A percentile compares a stretch with the other conserved stretches of the same genome.
Evolutionary conservation across 2,329 filamentous ascomycete species (phyloP).

Genomic region (Stagonosporopsis chrysanthemi): DNA sequence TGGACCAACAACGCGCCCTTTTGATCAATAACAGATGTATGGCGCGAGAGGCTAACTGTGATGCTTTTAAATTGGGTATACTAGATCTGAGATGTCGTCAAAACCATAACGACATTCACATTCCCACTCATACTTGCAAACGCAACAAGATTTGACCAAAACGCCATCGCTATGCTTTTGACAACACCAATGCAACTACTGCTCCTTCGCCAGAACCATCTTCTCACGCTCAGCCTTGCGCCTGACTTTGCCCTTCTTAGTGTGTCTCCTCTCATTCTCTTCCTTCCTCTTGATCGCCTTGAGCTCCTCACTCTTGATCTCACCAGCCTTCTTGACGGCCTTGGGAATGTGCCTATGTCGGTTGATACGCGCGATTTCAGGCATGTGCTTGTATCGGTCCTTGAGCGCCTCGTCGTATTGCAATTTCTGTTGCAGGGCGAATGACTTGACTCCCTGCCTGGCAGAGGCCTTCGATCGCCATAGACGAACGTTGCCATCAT

Average conservation of each 20-base stretch:
- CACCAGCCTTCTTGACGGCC: conserved; percentile 91
- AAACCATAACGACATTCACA: not conserved
- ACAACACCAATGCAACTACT: conserved; percentile 50
- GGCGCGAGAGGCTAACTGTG: not conserved
- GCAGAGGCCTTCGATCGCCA: conserved; percentile 90
- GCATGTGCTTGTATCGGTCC: conserved; percentile 91
- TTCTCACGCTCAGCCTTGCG: conserved; percentile 86
- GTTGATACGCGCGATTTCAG: conserved; percentile 89
- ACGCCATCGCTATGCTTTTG: conserved; percentile 48
- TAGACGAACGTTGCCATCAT: conserved; percentile 89
- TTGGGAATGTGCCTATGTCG: conserved; percentile 91
- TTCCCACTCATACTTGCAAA: conserved; percentile 7
- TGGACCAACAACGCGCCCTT: conserved; percentile 1
- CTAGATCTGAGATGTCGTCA: not conserved
- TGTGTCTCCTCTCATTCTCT: conserved; percentile 93
- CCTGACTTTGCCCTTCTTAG: conserved; percentile 79
- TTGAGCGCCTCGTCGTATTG: conserved; percentile 91
- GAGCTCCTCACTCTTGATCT: conserved; percentile 93
- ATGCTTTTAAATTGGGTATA: conserved; percentile 12
- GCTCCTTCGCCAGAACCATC: conserved; percentile 77
- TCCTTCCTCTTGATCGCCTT: conserved; percentile 86
- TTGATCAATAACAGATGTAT: not conserved
- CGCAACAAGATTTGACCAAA: conserved; percentile 17
- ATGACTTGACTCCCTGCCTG: conserved; percentile 83
- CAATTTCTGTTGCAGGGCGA: conserved; percentile 82